Evolutionary conservation across 495 filamentous ascomycete species (phyloP).

Genomic region (Talaromyces nanjingensis): DNA sequence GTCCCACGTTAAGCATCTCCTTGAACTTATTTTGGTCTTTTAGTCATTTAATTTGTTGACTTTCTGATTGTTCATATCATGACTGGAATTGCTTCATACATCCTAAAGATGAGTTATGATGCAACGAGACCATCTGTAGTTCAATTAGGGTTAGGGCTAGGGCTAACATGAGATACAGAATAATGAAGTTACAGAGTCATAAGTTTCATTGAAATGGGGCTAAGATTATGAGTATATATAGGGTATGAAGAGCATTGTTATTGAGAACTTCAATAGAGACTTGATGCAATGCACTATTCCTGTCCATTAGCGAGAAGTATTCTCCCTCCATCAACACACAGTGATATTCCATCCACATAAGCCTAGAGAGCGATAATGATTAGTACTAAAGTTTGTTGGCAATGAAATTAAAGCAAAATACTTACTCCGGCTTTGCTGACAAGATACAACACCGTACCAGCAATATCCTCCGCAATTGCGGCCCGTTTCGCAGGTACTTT

Average conservation of each 20-base stretch:
- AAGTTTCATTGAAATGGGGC: background rate
- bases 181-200: background rate
- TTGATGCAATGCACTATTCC: conserved; percentile 13
- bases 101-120: background rate
- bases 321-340: conserved; percentile 31
- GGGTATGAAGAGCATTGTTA: too few species aligned
- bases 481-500: conserved; percentile 37
- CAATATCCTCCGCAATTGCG: conserved; percentile 31
- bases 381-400: background rate
- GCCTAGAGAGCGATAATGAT: conserved; percentile 14
- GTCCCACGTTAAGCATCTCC: background rate
- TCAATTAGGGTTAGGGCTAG: background rate
- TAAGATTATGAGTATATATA: background rate
- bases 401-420: background rate
- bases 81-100: background rate
- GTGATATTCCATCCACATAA: conserved; percentile 30
- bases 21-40: background rate
- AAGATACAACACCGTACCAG: conserved; percentile 32
- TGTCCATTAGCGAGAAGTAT: conserved; percentile 32
- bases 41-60: background rate
- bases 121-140: too few species aligned
- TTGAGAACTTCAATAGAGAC: background rate
- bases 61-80: background rate
- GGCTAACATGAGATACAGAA: background rate
- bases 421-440: conserved; percentile 33